Evolutionary conservation across 768 basidiomycete genomes (phyloP).

Genomic region (Cystofilobasidium bisporidii): DNA sequence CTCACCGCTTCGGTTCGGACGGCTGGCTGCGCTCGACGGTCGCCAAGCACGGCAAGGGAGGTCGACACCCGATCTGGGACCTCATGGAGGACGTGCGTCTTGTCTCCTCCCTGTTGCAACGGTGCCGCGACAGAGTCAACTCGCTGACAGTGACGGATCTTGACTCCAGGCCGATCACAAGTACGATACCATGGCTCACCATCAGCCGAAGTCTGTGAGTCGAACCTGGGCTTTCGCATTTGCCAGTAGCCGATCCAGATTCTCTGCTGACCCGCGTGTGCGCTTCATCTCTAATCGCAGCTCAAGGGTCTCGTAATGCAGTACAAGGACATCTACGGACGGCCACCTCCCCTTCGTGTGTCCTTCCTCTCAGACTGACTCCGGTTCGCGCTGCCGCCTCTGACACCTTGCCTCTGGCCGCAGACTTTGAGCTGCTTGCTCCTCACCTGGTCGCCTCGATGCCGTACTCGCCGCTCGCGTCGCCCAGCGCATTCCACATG

Average conservation of each 20-base stretch:
- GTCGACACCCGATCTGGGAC: constrained; percentile 23
- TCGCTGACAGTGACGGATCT: not conserved
- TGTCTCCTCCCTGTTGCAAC: too few relatives aligned
- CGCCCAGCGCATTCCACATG: constrained; percentile 20
- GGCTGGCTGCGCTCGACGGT: constrained; percentile 11
- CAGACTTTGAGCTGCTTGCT: constrained; percentile 19
- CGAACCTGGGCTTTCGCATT: too few relatives aligned
- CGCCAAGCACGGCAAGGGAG: constrained; percentile 2
- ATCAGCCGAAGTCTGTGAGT: constrained; percentile 12
- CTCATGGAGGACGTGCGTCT: constrained; percentile 15
- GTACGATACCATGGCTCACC: constrained; percentile 9
- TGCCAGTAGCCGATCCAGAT: too few relatives aligned
- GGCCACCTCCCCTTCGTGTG: constrained; percentile 3
- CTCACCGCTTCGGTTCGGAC: constrained; percentile 17
- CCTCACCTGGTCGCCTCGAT: constrained; percentile 9
- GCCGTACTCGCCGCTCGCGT: constrained; percentile 21
- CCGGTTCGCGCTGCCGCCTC: not conserved
- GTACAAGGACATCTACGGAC: constrained; percentile 13
- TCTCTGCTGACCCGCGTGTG: too few relatives aligned
- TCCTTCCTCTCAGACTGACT: not conserved
- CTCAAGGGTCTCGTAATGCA: constrained; percentile 9
- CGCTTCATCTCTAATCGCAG: too few relatives aligned
- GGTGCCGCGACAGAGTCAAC: too few relatives aligned
- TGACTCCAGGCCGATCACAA: constrained; percentile 10
- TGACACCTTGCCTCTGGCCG: not conserved